Evolutionary conservation across 2,329 filamentous ascomycete genomes (phyloP), one percentile per base, ranked within the genome.

Genomic region (Pleurostoma richardsiae): DNA sequence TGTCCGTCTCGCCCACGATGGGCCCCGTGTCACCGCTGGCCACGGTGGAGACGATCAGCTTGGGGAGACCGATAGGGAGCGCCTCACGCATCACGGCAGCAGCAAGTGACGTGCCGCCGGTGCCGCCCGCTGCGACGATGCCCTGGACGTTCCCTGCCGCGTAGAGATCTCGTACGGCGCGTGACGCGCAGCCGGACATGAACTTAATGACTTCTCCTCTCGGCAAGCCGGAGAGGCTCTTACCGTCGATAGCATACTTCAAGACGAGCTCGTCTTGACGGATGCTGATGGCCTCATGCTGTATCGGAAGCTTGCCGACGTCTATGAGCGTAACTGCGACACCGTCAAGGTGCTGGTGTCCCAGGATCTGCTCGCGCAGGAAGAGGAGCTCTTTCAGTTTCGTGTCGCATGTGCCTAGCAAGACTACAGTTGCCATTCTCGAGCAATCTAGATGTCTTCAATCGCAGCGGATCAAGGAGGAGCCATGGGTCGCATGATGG

Each of bases 1-100:
- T 83, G 52, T 88, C 85, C 0, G 77, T 79, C 60, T 87, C 83
- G 39, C 78, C 82, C 2, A 88, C 70, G n/a, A 85, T 77, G 0
- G 77, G 76, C 1, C 73, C 74, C 2, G 81, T 80, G 51, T 88
- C 80, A 3, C 84, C 83, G 30, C 79, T 83, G 0, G 83, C 83
- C 54, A 88, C 78, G 0, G 85, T 88, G 27, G 80, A 85, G 3
- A 88, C 79, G 44, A 88, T 82, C 40, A 88, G 54, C 56, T 88
- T 88, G 0, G 85, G 85, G 43, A 88, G 76, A 0, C 83, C 83
- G 10, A 88, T 69, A 0, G 84, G 83, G 0, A 85, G 59, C 0
- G 71, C 74, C 2, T 74, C 64, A 10, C 80, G 70, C 82, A 88
- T 86, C 0, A 81, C 73, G 0, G 74, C 66, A 0, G 83, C 72